Percentiles rank a stretch among this genome's conserved stretches.
Conservation (phyloP, 2,329 filamentous ascomycete genomes). For the Neurospora sp. region DNA sequence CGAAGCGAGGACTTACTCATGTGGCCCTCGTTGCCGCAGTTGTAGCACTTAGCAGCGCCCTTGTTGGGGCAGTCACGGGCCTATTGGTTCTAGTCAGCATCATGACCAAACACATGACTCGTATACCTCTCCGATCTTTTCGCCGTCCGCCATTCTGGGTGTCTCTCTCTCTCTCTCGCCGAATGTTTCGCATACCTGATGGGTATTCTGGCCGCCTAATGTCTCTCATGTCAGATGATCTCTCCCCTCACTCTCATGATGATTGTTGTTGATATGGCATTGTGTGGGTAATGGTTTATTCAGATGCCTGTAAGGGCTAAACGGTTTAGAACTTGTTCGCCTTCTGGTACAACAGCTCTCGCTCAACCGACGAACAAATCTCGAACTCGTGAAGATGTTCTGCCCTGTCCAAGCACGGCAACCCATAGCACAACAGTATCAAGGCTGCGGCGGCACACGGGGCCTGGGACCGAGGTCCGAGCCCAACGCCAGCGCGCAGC, state of each 20-base stretch:
- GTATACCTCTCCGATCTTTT: conserved; percentile 11
- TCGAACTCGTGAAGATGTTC: not conserved
- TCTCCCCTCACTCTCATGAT: conserved; percentile 18
- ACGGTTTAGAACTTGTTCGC: conserved; percentile 12
- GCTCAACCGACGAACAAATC: conserved; percentile 1
- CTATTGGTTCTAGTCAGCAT: conserved; percentile 32
- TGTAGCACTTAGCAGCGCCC: conserved; percentile 77
- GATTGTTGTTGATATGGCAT: conserved; percentile 10
- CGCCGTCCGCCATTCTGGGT: not conserved
- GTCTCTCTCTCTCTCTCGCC: conserved; percentile 11
- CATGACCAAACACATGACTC: conserved; percentile 3
- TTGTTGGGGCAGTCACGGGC: conserved; percentile 81
- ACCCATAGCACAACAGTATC: not conserved
- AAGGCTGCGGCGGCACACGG: not conserved
- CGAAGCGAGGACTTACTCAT: conserved; percentile 51
- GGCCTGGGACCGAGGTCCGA: not conserved
- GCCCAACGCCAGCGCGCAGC: not conserved
- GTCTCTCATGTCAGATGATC: conserved; percentile 23
- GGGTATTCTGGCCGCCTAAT: conserved; percentile 61
- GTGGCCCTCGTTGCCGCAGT: conserved; percentile 69
- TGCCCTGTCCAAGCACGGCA: not conserved
- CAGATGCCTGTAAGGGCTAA: conserved; percentile 6
- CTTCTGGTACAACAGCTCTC: conserved; percentile 7
- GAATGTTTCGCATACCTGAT: conserved; percentile 52
- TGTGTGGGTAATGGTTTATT: conserved; percentile 5